Evolutionary conservation across 805 yeast species (phyloP).

Genomic region (Lipomyces japonicus): DNA sequence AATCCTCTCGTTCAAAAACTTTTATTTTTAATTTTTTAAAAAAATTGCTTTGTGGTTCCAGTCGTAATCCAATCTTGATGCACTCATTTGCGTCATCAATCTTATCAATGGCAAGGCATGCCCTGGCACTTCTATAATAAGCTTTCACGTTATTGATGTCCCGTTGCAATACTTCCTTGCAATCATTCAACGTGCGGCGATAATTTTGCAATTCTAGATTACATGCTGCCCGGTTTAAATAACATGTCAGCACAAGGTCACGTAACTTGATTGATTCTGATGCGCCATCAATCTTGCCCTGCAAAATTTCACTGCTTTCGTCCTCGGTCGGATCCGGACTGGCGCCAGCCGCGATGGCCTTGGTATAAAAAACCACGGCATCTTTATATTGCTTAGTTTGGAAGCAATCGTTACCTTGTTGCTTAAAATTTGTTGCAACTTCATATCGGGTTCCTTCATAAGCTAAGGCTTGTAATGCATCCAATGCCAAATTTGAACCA

Average conservation of each 20-base stretch:
- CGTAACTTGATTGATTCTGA: background rate
- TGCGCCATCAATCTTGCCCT: background rate
- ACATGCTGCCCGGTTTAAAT: constrained; percentile 85
- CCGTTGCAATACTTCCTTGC: constrained; percentile 60
- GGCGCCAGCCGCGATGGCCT: constrained; percentile 63
- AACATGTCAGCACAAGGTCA: constrained; percentile 52
- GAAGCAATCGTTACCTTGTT: constrained; percentile 88
- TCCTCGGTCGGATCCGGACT: background rate
- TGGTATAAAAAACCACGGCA: constrained; percentile 75
- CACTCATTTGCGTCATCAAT: constrained; percentile 70
- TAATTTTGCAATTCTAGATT: constrained; percentile 80
- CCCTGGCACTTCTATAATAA: constrained; percentile 76
- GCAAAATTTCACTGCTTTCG: constrained; percentile 43
- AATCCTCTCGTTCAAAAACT: constrained; percentile 42
- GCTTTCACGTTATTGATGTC: constrained; percentile 80
- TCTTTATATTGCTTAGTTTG: constrained; percentile 64
- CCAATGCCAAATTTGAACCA: constrained; percentile 63
- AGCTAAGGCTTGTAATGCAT: constrained; percentile 85
- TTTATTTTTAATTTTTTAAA: constrained; percentile 46
- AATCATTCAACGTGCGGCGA: constrained; percentile 81
- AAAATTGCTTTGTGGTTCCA: constrained; percentile 59
- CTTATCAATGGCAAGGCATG: constrained; percentile 64
- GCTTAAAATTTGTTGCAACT: constrained; percentile 80
- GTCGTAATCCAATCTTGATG: constrained; percentile 56
- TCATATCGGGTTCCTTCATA: constrained; percentile 96